phyloP scores from a whole-genome alignment of 2,329 filamentous ascomycete species.

The Colletotrichum aenigma region DNA sequence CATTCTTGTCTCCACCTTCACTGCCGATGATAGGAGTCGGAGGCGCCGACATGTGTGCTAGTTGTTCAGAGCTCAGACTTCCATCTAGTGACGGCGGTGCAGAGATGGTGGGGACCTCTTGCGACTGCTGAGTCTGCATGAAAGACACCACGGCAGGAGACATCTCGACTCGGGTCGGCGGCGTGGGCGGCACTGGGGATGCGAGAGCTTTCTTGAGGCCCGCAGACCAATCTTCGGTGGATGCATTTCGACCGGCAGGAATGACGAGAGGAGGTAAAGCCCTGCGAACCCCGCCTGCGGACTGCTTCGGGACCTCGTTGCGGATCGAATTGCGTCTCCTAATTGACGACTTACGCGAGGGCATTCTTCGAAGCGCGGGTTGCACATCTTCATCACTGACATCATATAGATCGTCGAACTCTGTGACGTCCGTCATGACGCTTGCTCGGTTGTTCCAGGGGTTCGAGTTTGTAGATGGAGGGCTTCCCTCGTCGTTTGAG shows the following conservation, averaged over 20 bases:
- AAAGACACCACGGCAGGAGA: conserved; percentile 77
- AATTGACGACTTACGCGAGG: conserved; percentile 34
- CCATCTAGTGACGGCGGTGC: conserved; percentile 89
- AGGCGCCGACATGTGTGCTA: conserved; percentile 82
- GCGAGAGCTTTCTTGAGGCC: conserved; percentile 53
- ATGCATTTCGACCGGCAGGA: conserved; percentile 40
- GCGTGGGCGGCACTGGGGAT: conserved; percentile 67
- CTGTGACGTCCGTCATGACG: conserved; percentile 67
- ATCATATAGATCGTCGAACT: conserved; percentile 89
- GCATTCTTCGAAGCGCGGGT: conserved; percentile 16
- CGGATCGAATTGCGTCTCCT: conserved; percentile 45
- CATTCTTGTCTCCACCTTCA: conserved; percentile 57
- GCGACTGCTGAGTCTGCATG: conserved; percentile 65
- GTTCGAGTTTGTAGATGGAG: conserved; percentile 60
- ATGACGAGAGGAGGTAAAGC: conserved; percentile 58
- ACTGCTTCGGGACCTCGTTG: neutral
- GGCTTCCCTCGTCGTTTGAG: conserved; percentile 55
- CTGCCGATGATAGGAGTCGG: conserved; percentile 77
- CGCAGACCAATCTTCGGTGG: conserved; percentile 46
- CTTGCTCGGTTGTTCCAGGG: conserved; percentile 68
- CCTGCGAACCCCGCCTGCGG: conserved; percentile 36
- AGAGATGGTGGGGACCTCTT: conserved; percentile 74
- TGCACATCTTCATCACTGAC: conserved; percentile 77
- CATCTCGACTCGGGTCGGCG: conserved; percentile 72
- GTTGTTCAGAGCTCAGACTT: conserved; percentile 85